Conservation (phyloP, 1,284 basidiomycete genomes). For the Cryptococcus deneoformans region DNA sequence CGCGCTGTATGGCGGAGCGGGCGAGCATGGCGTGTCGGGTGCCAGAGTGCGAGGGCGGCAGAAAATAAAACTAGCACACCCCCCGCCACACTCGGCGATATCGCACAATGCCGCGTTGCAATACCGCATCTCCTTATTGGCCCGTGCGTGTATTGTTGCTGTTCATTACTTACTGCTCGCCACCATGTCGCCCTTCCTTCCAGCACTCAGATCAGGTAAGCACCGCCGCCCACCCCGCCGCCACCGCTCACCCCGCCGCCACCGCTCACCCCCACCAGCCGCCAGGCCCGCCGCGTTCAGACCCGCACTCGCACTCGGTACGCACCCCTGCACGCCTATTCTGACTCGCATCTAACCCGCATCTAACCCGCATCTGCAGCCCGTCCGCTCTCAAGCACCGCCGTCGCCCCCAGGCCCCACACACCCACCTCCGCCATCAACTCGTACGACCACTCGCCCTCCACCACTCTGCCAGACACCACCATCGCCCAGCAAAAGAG, state of each 20-base stretch:
- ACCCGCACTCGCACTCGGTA: constrained; percentile 37
- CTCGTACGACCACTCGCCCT: constrained; percentile 25
- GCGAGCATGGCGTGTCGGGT: constrained; percentile 6
- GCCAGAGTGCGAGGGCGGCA: too few relatives aligned
- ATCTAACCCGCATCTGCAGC: constrained; percentile 10
- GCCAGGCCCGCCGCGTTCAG: constrained; percentile 6
- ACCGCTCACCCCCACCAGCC: not conserved
- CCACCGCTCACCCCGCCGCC: not conserved
- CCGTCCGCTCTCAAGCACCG: constrained; percentile 30
- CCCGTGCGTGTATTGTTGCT: too few relatives aligned
- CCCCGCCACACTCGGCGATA: too few relatives aligned
- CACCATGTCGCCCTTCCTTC: constrained; percentile 33
- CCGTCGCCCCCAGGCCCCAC: constrained; percentile 28
- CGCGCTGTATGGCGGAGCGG: constrained; percentile 10
- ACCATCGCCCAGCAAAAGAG: constrained; percentile 66
- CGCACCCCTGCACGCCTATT: not conserved
- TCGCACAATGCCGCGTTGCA: too few relatives aligned
- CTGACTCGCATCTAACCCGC: not conserved
- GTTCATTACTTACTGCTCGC: not conserved
- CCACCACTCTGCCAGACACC: constrained; percentile 46
- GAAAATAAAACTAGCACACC: too few relatives aligned
- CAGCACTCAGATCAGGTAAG: constrained; percentile 34
- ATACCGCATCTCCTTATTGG: too few relatives aligned
- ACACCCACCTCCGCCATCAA: constrained; percentile 31
- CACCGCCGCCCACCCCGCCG: not conserved